Conservation (phyloP, 2,329 filamentous ascomycete genomes). For the Metarhizium robertsii region DNA sequence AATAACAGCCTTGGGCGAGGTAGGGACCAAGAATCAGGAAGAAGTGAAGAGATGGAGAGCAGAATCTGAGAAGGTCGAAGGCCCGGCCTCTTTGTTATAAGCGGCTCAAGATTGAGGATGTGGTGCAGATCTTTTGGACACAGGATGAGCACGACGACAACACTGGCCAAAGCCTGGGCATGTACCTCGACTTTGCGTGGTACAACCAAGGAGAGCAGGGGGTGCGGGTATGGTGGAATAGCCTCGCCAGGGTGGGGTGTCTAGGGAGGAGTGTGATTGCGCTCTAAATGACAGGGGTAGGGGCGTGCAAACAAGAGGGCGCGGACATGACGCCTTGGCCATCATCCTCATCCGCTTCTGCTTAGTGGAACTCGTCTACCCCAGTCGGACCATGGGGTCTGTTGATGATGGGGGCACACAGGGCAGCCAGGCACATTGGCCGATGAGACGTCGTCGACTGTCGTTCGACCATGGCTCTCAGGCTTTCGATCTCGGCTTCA, state of each 20-base stretch:
- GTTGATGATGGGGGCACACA: constrained; percentile 1
- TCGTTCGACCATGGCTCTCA: background rate
- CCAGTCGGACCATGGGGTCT: background rate
- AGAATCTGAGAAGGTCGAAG: constrained; percentile 7
- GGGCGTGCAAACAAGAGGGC: background rate
- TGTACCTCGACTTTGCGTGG: constrained; percentile 1
- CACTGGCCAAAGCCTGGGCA: background rate
- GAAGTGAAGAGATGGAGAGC: constrained; percentile 1
- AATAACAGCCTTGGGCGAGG: constrained; percentile 9
- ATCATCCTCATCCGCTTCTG: background rate
- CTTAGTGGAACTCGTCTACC: background rate
- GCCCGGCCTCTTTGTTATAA: constrained; percentile 13
- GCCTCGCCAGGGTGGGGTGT: background rate
- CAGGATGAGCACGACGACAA: background rate
- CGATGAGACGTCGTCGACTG: background rate
- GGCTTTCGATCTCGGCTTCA: constrained; percentile 9
- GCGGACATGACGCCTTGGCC: background rate
- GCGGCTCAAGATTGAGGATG: constrained; percentile 10
- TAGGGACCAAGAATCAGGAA: constrained; percentile 4
- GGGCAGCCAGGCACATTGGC: background rate
- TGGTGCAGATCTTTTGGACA: constrained; percentile 7
- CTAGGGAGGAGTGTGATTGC: constrained; percentile 5
- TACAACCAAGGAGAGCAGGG: constrained; percentile 4
- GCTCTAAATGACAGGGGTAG: background rate
- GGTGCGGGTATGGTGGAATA: constrained; percentile 1